Evolutionary conservation across 169 alveolate species (phyloP).

Genomic region (Eimeria praecox): DNA sequence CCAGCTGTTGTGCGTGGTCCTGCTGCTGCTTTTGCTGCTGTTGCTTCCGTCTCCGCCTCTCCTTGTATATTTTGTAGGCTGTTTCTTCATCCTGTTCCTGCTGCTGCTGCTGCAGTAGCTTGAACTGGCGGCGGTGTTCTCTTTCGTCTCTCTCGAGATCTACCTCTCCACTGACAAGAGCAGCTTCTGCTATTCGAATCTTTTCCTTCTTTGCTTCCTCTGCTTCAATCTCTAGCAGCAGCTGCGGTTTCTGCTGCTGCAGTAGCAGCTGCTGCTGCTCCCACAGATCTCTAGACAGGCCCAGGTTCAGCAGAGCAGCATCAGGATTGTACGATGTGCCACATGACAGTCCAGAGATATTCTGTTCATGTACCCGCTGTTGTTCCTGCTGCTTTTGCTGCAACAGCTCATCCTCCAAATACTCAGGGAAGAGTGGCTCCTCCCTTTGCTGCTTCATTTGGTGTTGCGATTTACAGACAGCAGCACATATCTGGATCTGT

Average conservation of each 20-base stretch:
- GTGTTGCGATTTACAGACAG: neutral
- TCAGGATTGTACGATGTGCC: slow-evolving; percentile 23
- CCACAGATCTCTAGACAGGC: slow-evolving; percentile 13
- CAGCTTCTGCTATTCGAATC: slow-evolving; percentile 11
- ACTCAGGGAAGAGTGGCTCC: slow-evolving; percentile 14
- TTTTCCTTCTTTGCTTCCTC: slow-evolving; percentile 27
- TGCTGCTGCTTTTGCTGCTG: slow-evolving; percentile 40
- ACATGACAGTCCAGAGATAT: slow-evolving; percentile 25
- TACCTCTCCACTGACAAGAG: slow-evolving; percentile 31
- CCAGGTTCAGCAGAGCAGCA: slow-evolving; percentile 29
- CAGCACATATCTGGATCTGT: neutral
- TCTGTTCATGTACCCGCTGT: slow-evolving; percentile 26
- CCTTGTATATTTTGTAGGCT: neutral
- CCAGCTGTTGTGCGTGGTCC: neutral
- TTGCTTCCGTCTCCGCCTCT: slow-evolving; percentile 18
- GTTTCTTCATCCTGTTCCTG: neutral
- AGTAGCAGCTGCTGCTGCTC: slow-evolving; percentile 39
- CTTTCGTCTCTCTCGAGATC: slow-evolving; percentile 57
- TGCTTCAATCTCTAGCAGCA: slow-evolving; percentile 57
- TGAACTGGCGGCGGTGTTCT: slow-evolving; percentile 67
- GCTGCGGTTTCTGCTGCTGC: slow-evolving; percentile 42
- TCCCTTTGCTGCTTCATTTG: slow-evolving; percentile 6
- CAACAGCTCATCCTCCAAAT: slow-evolving; percentile 1
- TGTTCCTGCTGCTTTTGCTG: slow-evolving; percentile 14
- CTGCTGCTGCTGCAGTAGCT: slow-evolving; percentile 67